These are phyloP conservation scores for Fusarium coicis DNA, from an alignment of 2,329 filamentous ascomycete species.

Conservation along the genomic window DNA sequence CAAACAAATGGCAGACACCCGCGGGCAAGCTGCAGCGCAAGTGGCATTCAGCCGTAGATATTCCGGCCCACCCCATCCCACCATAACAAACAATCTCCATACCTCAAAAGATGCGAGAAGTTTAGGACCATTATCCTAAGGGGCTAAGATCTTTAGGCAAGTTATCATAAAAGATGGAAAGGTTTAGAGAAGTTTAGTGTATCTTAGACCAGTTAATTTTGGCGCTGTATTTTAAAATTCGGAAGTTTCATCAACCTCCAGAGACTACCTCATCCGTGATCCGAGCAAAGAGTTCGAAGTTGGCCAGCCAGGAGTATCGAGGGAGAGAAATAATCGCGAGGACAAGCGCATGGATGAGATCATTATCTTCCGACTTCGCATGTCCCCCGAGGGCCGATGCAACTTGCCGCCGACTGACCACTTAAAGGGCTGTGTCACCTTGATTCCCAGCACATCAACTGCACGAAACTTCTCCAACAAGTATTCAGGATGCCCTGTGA, in stretches of 20 bases:
- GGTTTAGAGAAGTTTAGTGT: accelerated
- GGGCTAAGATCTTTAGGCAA: accelerated
- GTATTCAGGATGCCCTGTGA: neutral
- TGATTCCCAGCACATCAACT: neutral
- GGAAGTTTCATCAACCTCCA: neutral
- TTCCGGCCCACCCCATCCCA: neutral
- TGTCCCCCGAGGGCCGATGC: neutral
- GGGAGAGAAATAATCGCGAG: accelerated
- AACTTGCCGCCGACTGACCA: neutral
- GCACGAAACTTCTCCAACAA: neutral
- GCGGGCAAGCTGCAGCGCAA: neutral
- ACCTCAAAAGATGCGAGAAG: neutral
- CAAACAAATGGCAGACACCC: neutral
- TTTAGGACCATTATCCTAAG: accelerated
- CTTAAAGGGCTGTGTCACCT: neutral
- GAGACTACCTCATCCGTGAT: neutral
- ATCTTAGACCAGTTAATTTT: accelerated
- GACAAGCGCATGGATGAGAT: accelerated
- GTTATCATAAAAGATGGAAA: accelerated
- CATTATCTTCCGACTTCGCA: neutral
- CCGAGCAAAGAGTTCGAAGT: accelerated
- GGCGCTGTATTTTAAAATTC: accelerated
- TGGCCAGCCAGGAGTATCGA: neutral
- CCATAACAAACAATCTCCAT: neutral
- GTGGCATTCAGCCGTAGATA: neutral